A percentile compares a stretch with the other conserved stretches of the same genome.
These are phyloP conservation scores for Arbutus unedo DNA, from an alignment of 148 eudicot genomes.

Conservation along the genomic window DNA sequence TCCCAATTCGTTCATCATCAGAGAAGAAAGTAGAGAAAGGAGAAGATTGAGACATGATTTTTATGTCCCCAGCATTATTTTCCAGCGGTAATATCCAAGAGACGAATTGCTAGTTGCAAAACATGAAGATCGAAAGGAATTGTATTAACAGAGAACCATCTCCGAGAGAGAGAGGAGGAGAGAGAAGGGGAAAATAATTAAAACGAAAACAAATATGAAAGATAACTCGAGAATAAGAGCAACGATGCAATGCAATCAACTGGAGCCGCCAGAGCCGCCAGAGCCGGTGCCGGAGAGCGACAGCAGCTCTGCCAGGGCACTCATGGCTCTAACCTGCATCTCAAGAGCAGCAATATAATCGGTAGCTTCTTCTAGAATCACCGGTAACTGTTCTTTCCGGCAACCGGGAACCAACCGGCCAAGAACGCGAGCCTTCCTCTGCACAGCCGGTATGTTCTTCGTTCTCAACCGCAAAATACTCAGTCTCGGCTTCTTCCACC, in stretches of 20 bases:
- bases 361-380: conserved; percentile 74
- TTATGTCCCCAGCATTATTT: too few relatives aligned
- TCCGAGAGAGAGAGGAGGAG: background rate
- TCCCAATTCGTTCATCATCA: too few relatives aligned
- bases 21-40: too few relatives aligned
- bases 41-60: too few relatives aligned
- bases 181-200: background rate
- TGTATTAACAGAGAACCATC: conserved; percentile 4
- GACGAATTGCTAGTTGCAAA: background rate
- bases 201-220: background rate
- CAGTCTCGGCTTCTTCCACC: conserved; percentile 39
- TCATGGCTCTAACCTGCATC: conserved; percentile 91
- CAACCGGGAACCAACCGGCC: conserved; percentile 85
- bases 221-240: conserved; percentile 9
- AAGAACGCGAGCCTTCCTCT: conserved; percentile 57
- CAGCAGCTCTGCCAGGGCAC: conserved; percentile 43
- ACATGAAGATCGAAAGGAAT: background rate
- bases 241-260: background rate
- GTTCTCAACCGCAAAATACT: conserved; percentile 44
- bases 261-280: conserved; percentile 24
- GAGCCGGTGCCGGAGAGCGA: conserved; percentile 38
- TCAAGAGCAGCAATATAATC: conserved; percentile 87
- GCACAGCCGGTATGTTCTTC: conserved; percentile 61
- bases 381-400: conserved; percentile 67
- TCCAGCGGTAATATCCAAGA: too few relatives aligned